phyloP scores from a whole-genome alignment of 192 early-diverging fungal genomes.

The Geranomyces variabilis region DNA sequence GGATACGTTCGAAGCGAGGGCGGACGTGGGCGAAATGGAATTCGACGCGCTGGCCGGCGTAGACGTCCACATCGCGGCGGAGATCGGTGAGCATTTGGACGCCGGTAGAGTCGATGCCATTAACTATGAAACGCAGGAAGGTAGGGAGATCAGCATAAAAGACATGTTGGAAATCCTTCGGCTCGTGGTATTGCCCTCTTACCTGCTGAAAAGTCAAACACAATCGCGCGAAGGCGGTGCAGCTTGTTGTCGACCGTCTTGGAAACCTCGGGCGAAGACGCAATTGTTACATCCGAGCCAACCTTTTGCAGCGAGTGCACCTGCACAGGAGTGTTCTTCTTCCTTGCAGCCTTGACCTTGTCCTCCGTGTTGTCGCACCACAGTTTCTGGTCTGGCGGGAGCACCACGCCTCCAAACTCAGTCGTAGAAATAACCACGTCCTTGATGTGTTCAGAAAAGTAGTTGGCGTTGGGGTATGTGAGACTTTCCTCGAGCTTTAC shows the following conservation, averaged over 20 bases:
- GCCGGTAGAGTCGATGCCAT: conserved; percentile 79
- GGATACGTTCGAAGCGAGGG: conserved; percentile 21
- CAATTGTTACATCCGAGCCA: conserved; percentile 25
- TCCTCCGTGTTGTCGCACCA: conserved; percentile 50
- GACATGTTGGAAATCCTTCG: no score
- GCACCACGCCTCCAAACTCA: conserved; percentile 28
- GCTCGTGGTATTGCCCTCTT: no score
- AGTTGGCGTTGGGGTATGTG: conserved; percentile 72
- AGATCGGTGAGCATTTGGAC: conserved; percentile 74
- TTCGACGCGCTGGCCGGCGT: conserved; percentile 48
- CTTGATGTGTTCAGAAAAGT: conserved; percentile 44
- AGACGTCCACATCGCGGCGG: conserved; percentile 58
- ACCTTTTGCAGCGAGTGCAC: conserved; percentile 26
- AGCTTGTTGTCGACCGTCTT: not conserved
- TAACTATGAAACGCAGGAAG: conserved; percentile 52
- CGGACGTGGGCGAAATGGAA: conserved; percentile 62
- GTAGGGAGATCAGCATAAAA: no score
- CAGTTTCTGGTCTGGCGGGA: conserved; percentile 18
- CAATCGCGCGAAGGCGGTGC: conserved; percentile 63
- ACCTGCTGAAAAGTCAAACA: conserved; percentile 75
- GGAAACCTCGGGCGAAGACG: not conserved
- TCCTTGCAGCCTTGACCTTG: conserved; percentile 2
- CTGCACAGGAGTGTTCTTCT: not conserved
- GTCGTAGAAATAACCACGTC: conserved; percentile 29
- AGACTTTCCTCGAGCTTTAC: conserved; percentile 65